Percentiles rank a stretch among this genome's conserved stretches.
phyloP scores from a whole-genome alignment of 805 yeast genomes.

The Yamadazyma nakazawae region DNA sequence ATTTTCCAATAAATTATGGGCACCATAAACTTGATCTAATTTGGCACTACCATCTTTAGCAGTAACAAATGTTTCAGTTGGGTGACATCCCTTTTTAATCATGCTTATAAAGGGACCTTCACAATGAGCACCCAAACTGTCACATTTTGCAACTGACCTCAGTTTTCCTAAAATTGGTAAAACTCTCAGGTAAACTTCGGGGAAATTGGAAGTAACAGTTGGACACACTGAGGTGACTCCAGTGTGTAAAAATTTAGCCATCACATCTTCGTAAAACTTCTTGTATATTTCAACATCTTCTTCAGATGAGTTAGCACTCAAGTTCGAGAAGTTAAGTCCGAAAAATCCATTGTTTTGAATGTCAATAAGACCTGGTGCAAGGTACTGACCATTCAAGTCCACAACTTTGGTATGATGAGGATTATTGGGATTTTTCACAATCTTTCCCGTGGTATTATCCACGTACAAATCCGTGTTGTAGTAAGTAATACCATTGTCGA shows the following conservation, averaged over 20 bases:
- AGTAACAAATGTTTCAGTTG: slow-evolving; percentile 40
- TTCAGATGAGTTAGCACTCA: slow-evolving; percentile 27
- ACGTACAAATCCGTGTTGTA: slow-evolving; percentile 41
- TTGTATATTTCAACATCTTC: slow-evolving; percentile 30
- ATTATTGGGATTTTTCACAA: slow-evolving; percentile 18
- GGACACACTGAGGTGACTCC: slow-evolving; percentile 59
- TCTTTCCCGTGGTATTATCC: slow-evolving; percentile 40
- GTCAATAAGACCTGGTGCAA: slow-evolving; percentile 57
- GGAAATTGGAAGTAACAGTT: slow-evolving; percentile 51
- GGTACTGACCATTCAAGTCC: slow-evolving; percentile 45
- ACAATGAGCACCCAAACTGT: slow-evolving; percentile 55
- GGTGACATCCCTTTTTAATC: slow-evolving; percentile 51
- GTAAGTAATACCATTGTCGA: slow-evolving; percentile 38
- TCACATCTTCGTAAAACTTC: slow-evolving; percentile 39
- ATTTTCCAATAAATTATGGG: slow-evolving; percentile 27
- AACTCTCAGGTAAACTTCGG: slow-evolving; percentile 46
- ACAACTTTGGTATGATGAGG: slow-evolving; percentile 21
- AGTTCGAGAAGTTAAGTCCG: slow-evolving; percentile 50
- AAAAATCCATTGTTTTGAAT: slow-evolving; percentile 57
- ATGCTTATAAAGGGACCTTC: slow-evolving; percentile 58
- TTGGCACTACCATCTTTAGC: slow-evolving; percentile 29
- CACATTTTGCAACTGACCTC: slow-evolving; percentile 31
- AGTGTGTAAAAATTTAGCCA: slow-evolving; percentile 45
- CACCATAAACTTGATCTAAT: slow-evolving; percentile 38
- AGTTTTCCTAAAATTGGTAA: slow-evolving; percentile 41